Evolutionary conservation across 192 early-diverging fungal genomes (phyloP).

Genomic region (Phycomyces nitens): DNA sequence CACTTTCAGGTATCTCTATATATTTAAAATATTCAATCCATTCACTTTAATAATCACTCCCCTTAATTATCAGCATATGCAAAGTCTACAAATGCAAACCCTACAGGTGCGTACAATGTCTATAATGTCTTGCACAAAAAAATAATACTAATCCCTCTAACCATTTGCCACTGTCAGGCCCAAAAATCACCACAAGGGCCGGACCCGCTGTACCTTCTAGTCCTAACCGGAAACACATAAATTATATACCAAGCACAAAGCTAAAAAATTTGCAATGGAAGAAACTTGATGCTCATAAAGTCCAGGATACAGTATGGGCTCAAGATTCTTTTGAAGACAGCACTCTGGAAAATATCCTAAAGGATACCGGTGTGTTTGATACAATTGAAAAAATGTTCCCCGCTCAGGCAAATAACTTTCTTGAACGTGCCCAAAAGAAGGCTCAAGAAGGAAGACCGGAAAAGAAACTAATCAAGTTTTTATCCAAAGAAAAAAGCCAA

Average conservation of each 20-base stretch:
- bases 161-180: background rate
- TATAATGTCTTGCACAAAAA: too few species aligned
- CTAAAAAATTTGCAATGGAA: conserved; percentile 34
- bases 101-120: too few species aligned
- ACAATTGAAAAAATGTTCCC: conserved; percentile 67
- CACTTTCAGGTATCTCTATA: too few species aligned
- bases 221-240: background rate
- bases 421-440: conserved; percentile 36
- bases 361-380: conserved; percentile 56
- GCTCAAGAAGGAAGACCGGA: conserved; percentile 48
- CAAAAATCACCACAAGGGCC: background rate
- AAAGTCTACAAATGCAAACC: too few species aligned
- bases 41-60: background rate
- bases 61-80: background rate
- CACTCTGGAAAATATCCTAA: conserved; percentile 20
- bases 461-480: conserved; percentile 53
- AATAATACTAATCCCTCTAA: background rate
- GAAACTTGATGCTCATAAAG: conserved; percentile 22
- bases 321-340: conserved; percentile 5
- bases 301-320: conserved; percentile 30
- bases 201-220: background rate
- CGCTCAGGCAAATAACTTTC: conserved; percentile 51
- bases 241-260: conserved; percentile 7
- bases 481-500: conserved; percentile 63
- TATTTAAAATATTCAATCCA: too few species aligned